Conservation (phyloP, 192 early-diverging fungal genomes). For the Dimargaris verticillata region DNA sequence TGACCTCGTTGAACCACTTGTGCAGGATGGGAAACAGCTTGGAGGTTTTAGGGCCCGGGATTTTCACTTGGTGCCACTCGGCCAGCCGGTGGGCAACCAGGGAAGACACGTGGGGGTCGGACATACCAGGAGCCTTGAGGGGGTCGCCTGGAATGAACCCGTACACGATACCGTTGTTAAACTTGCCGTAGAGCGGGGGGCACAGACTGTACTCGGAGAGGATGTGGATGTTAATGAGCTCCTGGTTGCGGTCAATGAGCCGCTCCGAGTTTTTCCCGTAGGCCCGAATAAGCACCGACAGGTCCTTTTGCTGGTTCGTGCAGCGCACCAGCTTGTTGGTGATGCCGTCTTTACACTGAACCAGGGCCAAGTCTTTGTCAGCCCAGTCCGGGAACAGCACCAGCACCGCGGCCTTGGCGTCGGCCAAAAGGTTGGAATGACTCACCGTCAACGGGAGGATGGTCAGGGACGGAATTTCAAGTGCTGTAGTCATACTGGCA, state of each 20-base stretch:
- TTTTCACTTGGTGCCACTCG: slow-evolving; percentile 58
- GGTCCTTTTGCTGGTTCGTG: slow-evolving; percentile 34
- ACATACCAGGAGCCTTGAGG: slow-evolving; percentile 57
- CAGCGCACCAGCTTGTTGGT: slow-evolving; percentile 70
- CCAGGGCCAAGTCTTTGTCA: slow-evolving; percentile 32
- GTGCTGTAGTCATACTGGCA: background rate
- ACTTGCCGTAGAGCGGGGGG: slow-evolving; percentile 67
- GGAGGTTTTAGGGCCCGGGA: slow-evolving; percentile 22
- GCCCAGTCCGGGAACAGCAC: slow-evolving; percentile 46
- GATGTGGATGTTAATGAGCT: slow-evolving; percentile 64
- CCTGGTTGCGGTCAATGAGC: slow-evolving; percentile 76
- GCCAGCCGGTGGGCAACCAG: slow-evolving; percentile 66
- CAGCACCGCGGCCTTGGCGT: slow-evolving; percentile 33
- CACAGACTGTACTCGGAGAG: slow-evolving; percentile 51
- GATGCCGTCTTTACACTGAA: slow-evolving; percentile 65
- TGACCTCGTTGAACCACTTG: slow-evolving; percentile 24
- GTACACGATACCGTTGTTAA: slow-evolving; percentile 86
- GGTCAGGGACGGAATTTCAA: slow-evolving; percentile 1
- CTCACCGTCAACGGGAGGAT: slow-evolving; percentile 19
- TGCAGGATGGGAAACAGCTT: slow-evolving; percentile 20
- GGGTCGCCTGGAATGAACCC: slow-evolving; percentile 67
- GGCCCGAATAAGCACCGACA: slow-evolving; percentile 64
- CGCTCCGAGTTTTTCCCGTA: slow-evolving; percentile 78
- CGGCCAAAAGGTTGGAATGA: slow-evolving; percentile 41
- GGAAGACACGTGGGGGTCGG: slow-evolving; percentile 44